Conservation (phyloP, 1,139 yeast species). For the Pneumocystis oryctolagi region DNA sequence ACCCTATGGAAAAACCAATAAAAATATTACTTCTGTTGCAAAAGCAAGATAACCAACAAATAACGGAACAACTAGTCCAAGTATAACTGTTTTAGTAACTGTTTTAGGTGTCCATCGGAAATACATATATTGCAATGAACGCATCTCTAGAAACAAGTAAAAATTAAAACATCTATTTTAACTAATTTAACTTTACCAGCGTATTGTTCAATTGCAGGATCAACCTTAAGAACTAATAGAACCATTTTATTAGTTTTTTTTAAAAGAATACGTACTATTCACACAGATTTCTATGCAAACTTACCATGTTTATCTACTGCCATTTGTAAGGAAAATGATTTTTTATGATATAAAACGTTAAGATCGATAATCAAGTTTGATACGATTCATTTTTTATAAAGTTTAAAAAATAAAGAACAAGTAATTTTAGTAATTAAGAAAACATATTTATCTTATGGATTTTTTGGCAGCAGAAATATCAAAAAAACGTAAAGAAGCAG, state of each 20-base stretch:
- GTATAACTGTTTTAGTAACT: not conserved
- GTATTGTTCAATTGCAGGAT: not conserved
- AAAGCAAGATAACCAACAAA: not conserved
- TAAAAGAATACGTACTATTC: not conserved
- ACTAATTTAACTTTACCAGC: not conserved
- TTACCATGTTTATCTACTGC: not conserved
- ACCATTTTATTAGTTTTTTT: not conserved
- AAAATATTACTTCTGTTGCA: not conserved
- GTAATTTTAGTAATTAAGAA: too few species aligned
- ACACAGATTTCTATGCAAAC: not conserved
- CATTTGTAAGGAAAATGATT: not conserved
- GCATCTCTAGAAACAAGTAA: not conserved
- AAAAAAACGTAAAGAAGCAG: constrained; percentile 7
- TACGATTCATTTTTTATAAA: not conserved
- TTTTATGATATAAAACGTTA: not conserved
- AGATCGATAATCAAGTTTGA: not conserved
- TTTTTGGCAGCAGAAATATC: constrained; percentile 12
- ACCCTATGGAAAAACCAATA: not conserved
- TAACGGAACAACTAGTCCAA: not conserved
- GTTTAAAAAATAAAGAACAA: too few species aligned
- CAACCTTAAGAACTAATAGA: not conserved
- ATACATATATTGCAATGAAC: not conserved
- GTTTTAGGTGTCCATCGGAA: constrained; percentile 1
- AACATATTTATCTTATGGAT: constrained; percentile 6
- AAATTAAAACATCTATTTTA: not conserved